Base-by-base conservation (phyloP, 2,329 filamentous ascomycete genomes). In the Calonectria honghensis region DNA sequence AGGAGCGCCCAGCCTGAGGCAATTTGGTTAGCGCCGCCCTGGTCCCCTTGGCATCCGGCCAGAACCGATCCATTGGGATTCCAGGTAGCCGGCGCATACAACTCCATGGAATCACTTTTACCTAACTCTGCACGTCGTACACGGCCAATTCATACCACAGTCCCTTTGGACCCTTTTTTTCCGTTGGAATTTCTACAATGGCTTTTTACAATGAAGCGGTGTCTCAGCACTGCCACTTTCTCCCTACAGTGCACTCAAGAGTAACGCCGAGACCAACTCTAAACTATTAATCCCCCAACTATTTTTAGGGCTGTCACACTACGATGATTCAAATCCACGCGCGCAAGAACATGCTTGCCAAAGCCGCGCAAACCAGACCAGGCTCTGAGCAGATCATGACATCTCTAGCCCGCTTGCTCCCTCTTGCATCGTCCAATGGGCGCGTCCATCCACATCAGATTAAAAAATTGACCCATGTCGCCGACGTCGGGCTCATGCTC, bases 401-500 rank as follows among this genome's bases (percentile, higher is more conserved):
- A 63, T 57, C 13, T 20, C 10, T 14, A 14, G 35, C 6, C 57
- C 32, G 24, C 4, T n/a, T 41, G 16, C 57, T 20, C 57, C 32
- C 16, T 27, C 13, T 4, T 4, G 57, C 57, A 41, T 29, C 57
- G 16, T 63, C 57, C 57, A 63, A 63, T 63, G 6, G 57, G 41
- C 41, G 18, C 35, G 1, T 63, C 24, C 39, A 39, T 41, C 35
- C 14, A 31, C 57, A 63, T 63, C 57, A 63, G 57, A 63, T 63
- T 31, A 63, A 61, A 61, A 63, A 63, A 16, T 11, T 6, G 10
- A 14, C 27, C 57, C 57, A 5, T 27, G 57, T 63, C 57, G 57
- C 57, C 57, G 57, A 63, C 24, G 35, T 63, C 57, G 57, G 57
- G 57, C 57, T 63, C n/a, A 41, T 63, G 57, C 6, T 20, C 57